These are phyloP conservation scores for Lactarius hengduanensis DNA, from an alignment of 768 basidiomycete species.

Conservation along the genomic window DNA sequence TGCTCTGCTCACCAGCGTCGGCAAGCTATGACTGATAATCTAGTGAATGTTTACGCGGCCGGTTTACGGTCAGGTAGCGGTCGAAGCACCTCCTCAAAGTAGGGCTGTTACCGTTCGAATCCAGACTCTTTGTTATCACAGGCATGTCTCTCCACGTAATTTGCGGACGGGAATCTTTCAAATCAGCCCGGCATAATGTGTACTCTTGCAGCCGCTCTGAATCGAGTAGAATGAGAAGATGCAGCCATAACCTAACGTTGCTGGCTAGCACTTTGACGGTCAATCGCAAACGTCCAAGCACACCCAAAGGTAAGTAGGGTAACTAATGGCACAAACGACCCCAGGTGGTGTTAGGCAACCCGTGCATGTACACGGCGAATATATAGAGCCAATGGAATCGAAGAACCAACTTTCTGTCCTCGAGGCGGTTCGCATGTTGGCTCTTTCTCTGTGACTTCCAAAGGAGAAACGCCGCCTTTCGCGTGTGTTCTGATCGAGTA, in stretches of 20 bases:
- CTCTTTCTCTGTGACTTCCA: not conserved
- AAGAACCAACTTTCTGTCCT: not conserved
- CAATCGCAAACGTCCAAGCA: not conserved
- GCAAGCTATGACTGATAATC: too few species aligned
- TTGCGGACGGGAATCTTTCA: too few species aligned
- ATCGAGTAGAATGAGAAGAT: not conserved
- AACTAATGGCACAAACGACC: not conserved
- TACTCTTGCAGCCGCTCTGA: not conserved
- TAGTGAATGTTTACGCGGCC: too few species aligned
- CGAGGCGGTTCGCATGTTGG: not conserved
- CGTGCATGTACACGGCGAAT: not conserved
- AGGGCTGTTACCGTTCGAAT: too few species aligned
- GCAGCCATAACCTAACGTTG: too few species aligned
- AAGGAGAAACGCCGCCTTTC: not conserved
- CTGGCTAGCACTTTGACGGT: too few species aligned
- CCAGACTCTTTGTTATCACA: too few species aligned
- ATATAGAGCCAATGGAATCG: not conserved
- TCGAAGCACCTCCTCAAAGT: too few species aligned
- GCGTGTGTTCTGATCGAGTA: not conserved
- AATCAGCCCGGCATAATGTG: too few species aligned
- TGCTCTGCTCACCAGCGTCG: too few species aligned
- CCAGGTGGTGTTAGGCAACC: not conserved
- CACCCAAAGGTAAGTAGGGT: not conserved
- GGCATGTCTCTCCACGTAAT: too few species aligned
- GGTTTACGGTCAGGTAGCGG: too few species aligned